Percentiles rank a stretch among this genome's conserved stretches.
Conservation (phyloP, 2,329 filamentous ascomycete genomes). For the Paramyrothecium sp. region DNA sequence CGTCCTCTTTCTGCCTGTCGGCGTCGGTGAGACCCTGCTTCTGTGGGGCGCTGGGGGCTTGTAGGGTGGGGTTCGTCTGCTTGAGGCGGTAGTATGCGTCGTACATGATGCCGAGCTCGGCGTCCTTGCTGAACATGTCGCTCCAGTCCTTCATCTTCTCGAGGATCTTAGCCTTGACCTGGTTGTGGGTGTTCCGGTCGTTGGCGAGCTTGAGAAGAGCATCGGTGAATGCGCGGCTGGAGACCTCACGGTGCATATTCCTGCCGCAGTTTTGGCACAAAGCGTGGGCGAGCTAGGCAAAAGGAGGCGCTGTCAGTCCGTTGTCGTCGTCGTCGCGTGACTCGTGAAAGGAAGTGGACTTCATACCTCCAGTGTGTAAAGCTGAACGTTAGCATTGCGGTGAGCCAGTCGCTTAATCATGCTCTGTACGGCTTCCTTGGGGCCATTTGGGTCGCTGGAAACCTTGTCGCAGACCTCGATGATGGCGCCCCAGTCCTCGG, state of each 20-base stretch:
- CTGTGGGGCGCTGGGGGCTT: conserved; percentile 86
- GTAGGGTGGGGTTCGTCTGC: conserved; percentile 79
- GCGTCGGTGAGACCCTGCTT: conserved; percentile 88
- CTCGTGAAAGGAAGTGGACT: conserved; percentile 2
- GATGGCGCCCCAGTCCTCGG: conserved; percentile 68
- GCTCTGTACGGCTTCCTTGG: conserved; percentile 83
- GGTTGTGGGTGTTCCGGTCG: conserved; percentile 92
- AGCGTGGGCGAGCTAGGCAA: conserved; percentile 74
- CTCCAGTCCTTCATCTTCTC: conserved; percentile 97
- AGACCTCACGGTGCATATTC: conserved; percentile 83
- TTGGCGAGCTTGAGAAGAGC: conserved; percentile 85
- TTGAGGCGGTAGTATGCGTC: conserved; percentile 90
- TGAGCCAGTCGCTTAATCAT: conserved; percentile 91
- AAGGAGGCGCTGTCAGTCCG: background rate
- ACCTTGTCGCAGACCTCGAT: conserved; percentile 64
- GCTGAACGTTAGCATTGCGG: conserved; percentile 92
- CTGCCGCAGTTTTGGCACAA: conserved; percentile 89
- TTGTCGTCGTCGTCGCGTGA: background rate
- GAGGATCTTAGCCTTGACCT: conserved; percentile 95
- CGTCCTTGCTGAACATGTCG: conserved; percentile 86
- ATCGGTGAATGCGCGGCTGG: conserved; percentile 91
- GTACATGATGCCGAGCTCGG: conserved; percentile 96
- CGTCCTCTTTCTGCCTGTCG: conserved; percentile 93
- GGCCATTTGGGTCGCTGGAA: conserved; percentile 51
- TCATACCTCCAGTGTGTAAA: conserved; percentile 83